Evolutionary conservation across 2,329 filamentous ascomycete genomes (phyloP).

Genomic region (Lasiodiplodia hormozganensis): DNA sequence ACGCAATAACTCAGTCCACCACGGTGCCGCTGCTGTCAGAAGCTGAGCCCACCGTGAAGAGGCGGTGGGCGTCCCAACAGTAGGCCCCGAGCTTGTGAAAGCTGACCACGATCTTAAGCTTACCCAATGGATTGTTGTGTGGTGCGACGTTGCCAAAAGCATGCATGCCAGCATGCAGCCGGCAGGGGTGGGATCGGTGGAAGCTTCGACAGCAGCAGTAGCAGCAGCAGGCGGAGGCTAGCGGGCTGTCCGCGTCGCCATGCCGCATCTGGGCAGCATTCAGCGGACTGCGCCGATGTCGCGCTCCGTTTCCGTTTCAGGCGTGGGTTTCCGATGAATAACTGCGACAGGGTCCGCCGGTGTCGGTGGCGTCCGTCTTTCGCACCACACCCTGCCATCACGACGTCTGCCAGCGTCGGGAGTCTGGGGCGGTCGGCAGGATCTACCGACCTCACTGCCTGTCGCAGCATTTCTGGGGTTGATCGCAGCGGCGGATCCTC

Average conservation of each 20-base stretch:
- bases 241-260: background rate
- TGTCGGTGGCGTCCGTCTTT: constrained; percentile 21
- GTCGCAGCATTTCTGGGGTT: background rate
- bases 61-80: constrained; percentile 25
- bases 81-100: background rate
- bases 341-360: constrained; percentile 16
- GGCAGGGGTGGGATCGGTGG: background rate
- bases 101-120: background rate
- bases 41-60: constrained; percentile 7
- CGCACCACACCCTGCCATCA: background rate
- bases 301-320: constrained; percentile 7
- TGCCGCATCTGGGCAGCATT: constrained; percentile 3
- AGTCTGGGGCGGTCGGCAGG: constrained; percentile 15
- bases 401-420: constrained; percentile 5
- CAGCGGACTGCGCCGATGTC: constrained; percentile 10
- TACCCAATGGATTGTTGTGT: background rate
- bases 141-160: constrained; percentile 5
- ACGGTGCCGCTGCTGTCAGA: background rate
- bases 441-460: background rate
- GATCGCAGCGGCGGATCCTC: constrained; percentile 15
- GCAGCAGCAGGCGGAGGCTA: background rate
- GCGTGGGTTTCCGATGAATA: background rate
- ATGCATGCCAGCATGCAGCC: constrained; percentile 5
- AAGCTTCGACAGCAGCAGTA: background rate
- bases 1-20: constrained; percentile 17